Evolutionary conservation across 2,329 filamentous ascomycete genomes (phyloP).

Genomic region (Verticillium tricorpus): DNA sequence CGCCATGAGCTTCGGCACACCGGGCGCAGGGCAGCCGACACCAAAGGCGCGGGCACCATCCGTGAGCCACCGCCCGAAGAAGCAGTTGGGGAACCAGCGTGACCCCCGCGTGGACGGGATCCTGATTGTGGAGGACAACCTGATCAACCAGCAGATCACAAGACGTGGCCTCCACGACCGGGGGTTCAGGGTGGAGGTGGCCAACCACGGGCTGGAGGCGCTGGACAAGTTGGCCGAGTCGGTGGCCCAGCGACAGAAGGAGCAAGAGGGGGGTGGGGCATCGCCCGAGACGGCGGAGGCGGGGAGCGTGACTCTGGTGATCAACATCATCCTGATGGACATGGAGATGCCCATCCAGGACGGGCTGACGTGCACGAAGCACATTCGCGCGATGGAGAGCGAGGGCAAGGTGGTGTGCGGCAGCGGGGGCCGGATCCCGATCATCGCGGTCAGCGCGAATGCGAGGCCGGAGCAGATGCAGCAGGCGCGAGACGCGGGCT

Average conservation of each 20-base stretch:
- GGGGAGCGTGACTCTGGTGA: slow-evolving; percentile 22
- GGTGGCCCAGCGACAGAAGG: slow-evolving; percentile 13
- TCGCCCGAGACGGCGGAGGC: slow-evolving; percentile 5
- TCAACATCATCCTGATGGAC: slow-evolving; percentile 68
- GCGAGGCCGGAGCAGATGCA: slow-evolving; percentile 57
- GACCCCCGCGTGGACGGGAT: slow-evolving; percentile 33
- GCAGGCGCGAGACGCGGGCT: slow-evolving; percentile 45
- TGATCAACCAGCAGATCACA: slow-evolving; percentile 55
- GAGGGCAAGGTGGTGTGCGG: slow-evolving; percentile 42
- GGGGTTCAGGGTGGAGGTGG: slow-evolving; percentile 47
- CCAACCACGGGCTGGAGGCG: slow-evolving; percentile 53
- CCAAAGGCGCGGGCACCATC: neutral
- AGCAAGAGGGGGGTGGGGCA: neutral
- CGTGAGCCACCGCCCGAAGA: neutral
- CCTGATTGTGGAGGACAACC: slow-evolving; percentile 57
- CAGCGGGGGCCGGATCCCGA: slow-evolving; percentile 49
- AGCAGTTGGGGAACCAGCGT: neutral
- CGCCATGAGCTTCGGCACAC: neutral
- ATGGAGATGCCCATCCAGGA: slow-evolving; percentile 75
- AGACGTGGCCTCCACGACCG: slow-evolving; percentile 44
- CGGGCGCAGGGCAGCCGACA: neutral
- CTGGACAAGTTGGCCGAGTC: slow-evolving; percentile 39
- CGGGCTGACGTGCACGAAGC: slow-evolving; percentile 60
- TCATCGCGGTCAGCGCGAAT: slow-evolving; percentile 65
- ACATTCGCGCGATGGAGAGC: slow-evolving; percentile 58